Evolutionary conservation across 2,329 filamentous ascomycete species (phyloP), one percentile per base, ranked within the genome.

Genomic region (Alternaria angustiovoidea): DNA sequence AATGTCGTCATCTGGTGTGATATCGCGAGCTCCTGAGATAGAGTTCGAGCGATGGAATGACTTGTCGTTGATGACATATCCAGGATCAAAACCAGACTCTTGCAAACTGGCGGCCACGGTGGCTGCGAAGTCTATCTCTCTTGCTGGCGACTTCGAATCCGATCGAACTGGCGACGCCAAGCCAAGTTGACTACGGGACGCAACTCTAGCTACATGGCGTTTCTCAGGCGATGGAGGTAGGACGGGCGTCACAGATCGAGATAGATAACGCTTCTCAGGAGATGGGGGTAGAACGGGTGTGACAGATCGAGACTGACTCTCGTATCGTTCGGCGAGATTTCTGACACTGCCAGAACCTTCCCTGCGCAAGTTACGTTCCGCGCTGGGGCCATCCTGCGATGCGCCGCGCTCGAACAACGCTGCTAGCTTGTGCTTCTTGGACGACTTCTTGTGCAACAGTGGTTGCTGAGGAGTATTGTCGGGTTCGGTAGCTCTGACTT

Each of bases 41-140:
- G 76, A 76, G 2, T 60, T 62, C n/a, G 73, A 71, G 53, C 71
- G 68, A 57, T 74, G 72, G 62, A 78, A 78, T 0, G 65, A 60
- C 20, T 79, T 75, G 62, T 83, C 78, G 22, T 82, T 75, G 46
- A 83, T 73, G 7, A 83, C 81, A 32, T 82, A 71, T 48, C 79
- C 73, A 5, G 81, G 76, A 64, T 83, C 74, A 64, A 84, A 84
- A 32, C 82, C 82, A 26, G 80, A 81, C 51, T 81, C 78, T 57
- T 79, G 75, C 14, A 84, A 66, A 30, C 81, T 81, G 51, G 81
- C 81, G 22, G 81, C 81, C 7, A 84, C 68, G 5, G 81, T 80
- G 5, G 81, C 82, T 24, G 82, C 80, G 54, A 84, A 84, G 61
- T 83, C 82, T 36, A 82, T 77, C 48, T 82, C 79, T 51, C 70